These are phyloP conservation scores for Carnegiea gigantea DNA, from an alignment of 179 eudicot species.

Conservation along the genomic window DNA sequence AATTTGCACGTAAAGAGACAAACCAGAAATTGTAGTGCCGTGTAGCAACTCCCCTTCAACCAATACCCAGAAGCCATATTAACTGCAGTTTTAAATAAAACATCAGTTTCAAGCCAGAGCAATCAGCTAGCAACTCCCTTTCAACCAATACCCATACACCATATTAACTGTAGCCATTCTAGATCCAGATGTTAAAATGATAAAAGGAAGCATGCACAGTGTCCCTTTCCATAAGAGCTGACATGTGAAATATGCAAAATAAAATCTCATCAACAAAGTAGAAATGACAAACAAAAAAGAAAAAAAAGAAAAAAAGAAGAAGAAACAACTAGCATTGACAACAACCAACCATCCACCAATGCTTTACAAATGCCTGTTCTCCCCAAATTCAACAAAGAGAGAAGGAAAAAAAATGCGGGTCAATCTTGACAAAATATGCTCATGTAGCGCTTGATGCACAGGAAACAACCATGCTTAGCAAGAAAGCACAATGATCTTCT, in stretches of 20 bases:
- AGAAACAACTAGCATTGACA: background rate
- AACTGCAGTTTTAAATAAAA: slow-evolving; percentile 46
- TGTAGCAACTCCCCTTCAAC: slow-evolving; percentile 65
- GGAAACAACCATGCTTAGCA: too few relatives aligned
- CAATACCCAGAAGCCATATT: slow-evolving; percentile 93
- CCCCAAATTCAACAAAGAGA: too few relatives aligned
- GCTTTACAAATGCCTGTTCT: background rate
- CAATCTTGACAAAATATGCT: background rate
- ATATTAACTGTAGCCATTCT: too few relatives aligned
- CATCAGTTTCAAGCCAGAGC: slow-evolving; percentile 18
- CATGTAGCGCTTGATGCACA: background rate
- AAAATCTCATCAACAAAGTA: background rate
- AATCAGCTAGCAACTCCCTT: background rate
- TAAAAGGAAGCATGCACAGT: background rate
- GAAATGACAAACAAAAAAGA: too few relatives aligned
- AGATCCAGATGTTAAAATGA: background rate
- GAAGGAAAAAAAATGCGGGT: background rate
- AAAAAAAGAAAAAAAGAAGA: too few relatives aligned
- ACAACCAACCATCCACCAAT: too few relatives aligned
- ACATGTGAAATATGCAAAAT: background rate
- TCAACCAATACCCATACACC: too few relatives aligned
- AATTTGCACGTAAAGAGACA: slow-evolving; percentile 22
- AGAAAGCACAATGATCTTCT: too few relatives aligned
- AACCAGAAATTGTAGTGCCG: slow-evolving; percentile 75
- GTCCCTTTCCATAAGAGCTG: background rate